A percentile compares a stretch with the other conserved stretches of the same genome.
phyloP scores from a whole-genome alignment of 192 early-diverging fungal species.

The Backusella mclennaniae region DNA sequence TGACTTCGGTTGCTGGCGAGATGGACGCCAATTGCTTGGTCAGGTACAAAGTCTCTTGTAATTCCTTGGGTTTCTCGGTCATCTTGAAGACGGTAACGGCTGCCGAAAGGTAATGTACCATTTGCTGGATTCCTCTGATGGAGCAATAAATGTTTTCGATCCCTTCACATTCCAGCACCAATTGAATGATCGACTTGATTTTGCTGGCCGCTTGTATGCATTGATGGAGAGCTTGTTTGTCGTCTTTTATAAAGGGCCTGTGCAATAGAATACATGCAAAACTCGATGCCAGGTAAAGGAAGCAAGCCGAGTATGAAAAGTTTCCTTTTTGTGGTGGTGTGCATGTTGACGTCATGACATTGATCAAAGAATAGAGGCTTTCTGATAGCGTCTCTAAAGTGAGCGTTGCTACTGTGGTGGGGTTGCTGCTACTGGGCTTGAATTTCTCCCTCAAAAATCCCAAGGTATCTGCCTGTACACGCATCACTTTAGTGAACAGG shows the following conservation, averaged over 20 bases:
- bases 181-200: background rate
- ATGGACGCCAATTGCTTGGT: background rate
- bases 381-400: background rate
- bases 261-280: constrained; percentile 8
- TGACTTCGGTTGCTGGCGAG: constrained; percentile 11
- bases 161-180: constrained; percentile 2
- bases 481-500: background rate
- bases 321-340: background rate
- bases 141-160: constrained; percentile 19
- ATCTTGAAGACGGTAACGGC: constrained; percentile 8
- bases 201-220: background rate
- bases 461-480: constrained; percentile 1
- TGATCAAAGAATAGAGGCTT: background rate
- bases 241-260: background rate
- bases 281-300: background rate
- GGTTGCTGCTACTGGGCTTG: background rate
- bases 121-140: constrained; percentile 16
- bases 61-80: background rate
- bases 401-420: too few relatives aligned
- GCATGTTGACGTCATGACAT: background rate
- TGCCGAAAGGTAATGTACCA: constrained; percentile 11
- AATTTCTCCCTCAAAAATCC: background rate
- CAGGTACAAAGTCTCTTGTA: background rate
- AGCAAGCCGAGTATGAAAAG: background rate
- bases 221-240: background rate